Percentiles rank a stretch among this genome's conserved stretches.
Conservation (phyloP, 2,329 filamentous ascomycete species). For the Fusarium beomiforme region DNA sequence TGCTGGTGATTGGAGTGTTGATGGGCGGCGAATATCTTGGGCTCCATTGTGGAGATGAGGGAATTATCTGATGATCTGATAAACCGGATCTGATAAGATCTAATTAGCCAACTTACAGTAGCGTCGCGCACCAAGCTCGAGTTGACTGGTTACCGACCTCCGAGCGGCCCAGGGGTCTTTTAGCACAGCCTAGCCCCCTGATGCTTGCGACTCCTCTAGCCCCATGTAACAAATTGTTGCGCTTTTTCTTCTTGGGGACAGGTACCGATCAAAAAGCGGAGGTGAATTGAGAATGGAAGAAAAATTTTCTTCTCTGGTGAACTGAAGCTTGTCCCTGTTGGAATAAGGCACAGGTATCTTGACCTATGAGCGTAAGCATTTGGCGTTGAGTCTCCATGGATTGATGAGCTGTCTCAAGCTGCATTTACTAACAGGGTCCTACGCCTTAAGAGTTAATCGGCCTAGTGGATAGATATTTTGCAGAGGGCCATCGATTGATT, state of each 20-base stretch:
- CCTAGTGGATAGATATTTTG: slow-evolving; percentile 6
- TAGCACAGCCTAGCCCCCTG: slow-evolving; percentile 7
- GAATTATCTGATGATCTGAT: slow-evolving; percentile 67
- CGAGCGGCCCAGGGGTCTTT: slow-evolving; percentile 22
- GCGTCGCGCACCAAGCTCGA: slow-evolving; percentile 30
- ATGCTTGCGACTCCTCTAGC: slow-evolving; percentile 14
- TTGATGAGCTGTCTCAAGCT: slow-evolving; percentile 12
- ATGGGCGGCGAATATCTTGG: slow-evolving; percentile 17
- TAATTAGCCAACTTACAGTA: slow-evolving; percentile 38
- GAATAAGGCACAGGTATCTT: background rate
- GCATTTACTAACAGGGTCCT: background rate
- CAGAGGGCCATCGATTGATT: background rate
- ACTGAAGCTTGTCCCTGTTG: background rate
- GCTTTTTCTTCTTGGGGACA: slow-evolving; percentile 17
- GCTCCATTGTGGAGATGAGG: slow-evolving; percentile 49
- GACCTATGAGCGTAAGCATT: background rate
- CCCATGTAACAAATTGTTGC: slow-evolving; percentile 11
- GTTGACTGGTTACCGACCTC: slow-evolving; percentile 38
- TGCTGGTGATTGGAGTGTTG: slow-evolving; percentile 26
- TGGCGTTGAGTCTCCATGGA: background rate
- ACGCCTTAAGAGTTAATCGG: background rate
- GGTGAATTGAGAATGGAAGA: slow-evolving; percentile 5
- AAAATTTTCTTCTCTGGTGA: slow-evolving; percentile 21
- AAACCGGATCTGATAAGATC: slow-evolving; percentile 59
- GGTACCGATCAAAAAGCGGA: slow-evolving; percentile 29